Conservation (phyloP, 352 stramenopile genomes). For the Phytophthora lateralis region DNA sequence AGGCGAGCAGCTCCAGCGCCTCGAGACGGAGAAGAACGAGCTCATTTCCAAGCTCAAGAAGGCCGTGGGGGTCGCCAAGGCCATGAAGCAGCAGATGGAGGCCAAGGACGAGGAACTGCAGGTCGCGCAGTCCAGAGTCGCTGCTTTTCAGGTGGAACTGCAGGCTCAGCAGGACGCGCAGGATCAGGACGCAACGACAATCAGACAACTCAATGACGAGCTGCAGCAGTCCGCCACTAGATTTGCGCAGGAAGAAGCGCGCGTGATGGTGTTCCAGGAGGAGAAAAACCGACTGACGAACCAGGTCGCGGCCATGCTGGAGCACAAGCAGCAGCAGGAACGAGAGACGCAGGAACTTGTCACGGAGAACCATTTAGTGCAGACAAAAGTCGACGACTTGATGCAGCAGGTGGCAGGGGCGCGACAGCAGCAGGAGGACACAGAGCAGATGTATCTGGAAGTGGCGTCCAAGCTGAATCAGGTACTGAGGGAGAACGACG, state of each 20-base stretch:
- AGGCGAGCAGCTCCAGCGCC: slow-evolving; percentile 32
- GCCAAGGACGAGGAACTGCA: slow-evolving; percentile 55
- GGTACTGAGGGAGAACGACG: slow-evolving; percentile 43
- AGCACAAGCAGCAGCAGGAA: slow-evolving; percentile 63
- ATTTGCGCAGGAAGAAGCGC: slow-evolving; percentile 52
- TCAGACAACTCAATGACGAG: slow-evolving; percentile 38
- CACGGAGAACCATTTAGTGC: slow-evolving; percentile 34
- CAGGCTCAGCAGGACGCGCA: slow-evolving; percentile 32
- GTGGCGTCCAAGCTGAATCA: slow-evolving; percentile 66
- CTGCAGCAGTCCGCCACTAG: slow-evolving; percentile 32
- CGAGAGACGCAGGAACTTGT: slow-evolving; percentile 36
- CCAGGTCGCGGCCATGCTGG: slow-evolving; percentile 45
- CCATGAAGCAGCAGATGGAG: slow-evolving; percentile 50
- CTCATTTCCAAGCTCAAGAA: slow-evolving; percentile 64
- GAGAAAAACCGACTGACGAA: slow-evolving; percentile 60
- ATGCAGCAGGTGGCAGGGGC: slow-evolving; percentile 45
- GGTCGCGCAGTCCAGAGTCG: slow-evolving; percentile 50
- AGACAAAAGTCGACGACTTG: slow-evolving; percentile 49
- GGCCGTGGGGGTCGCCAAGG: slow-evolving; percentile 53
- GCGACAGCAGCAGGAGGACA: slow-evolving; percentile 63
- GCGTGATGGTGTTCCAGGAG: slow-evolving; percentile 54
- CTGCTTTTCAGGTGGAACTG: slow-evolving; percentile 62
- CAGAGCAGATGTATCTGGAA: slow-evolving; percentile 61
- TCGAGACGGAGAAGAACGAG: slow-evolving; percentile 53
- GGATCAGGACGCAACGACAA: slow-evolving; percentile 35